These are phyloP conservation scores for Candida stauntonica DNA, from an alignment of 805 yeast species.

Conservation along the genomic window DNA sequence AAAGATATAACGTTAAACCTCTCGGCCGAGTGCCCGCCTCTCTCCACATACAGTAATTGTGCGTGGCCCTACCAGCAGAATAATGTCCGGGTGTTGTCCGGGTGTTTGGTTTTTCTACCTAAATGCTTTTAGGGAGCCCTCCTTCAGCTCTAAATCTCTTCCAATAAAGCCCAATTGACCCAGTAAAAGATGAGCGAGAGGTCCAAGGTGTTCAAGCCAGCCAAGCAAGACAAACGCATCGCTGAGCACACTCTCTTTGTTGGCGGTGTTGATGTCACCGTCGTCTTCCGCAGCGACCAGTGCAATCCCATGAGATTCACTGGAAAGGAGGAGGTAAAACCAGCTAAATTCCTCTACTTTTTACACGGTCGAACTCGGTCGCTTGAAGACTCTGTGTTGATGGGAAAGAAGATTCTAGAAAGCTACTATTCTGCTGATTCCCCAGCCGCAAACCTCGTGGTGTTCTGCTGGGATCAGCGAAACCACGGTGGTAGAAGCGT, in stretches of 20 bases:
- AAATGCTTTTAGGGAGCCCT: no score
- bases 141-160: no score
- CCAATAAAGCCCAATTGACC: no score
- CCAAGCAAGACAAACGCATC: not conserved
- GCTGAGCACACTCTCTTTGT: slow-evolving; percentile 1
- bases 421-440: slow-evolving; percentile 2
- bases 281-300: slow-evolving; percentile 3
- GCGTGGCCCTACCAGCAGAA: not conserved
- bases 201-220: not conserved
- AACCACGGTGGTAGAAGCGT: slow-evolving; percentile 21
- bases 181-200: no score
- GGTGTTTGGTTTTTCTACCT: no score
- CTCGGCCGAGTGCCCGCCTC: no score
- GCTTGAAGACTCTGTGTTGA: not conserved
- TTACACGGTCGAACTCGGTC: slow-evolving; percentile 10
- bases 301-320: slow-evolving; percentile 5
- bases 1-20: no score
- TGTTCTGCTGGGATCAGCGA: slow-evolving; percentile 21
- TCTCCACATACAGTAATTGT: not conserved
- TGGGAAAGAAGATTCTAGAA: slow-evolving; percentile 5
- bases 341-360: slow-evolving; percentile 4
- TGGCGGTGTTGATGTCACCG: slow-evolving; percentile 11
- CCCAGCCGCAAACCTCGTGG: slow-evolving; percentile 5
- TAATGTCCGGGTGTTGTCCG: slow-evolving; percentile 1
- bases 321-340: not conserved